Base-by-base conservation (phyloP, 1,284 basidiomycete genomes). In the Earliella scabrosa region DNA sequence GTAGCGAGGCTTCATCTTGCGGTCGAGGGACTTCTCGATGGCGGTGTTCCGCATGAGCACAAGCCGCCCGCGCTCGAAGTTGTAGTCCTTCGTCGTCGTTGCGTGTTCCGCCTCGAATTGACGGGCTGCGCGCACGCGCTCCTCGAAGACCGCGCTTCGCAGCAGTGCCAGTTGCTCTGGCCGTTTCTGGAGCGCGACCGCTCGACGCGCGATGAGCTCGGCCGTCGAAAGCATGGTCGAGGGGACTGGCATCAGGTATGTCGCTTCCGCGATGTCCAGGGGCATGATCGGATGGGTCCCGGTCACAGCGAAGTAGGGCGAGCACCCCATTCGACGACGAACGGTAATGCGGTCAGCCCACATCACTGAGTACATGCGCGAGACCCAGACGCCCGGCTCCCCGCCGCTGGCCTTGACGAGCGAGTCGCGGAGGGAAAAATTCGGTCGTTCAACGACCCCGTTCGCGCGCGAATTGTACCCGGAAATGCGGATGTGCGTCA, bases 391-490 rank as follows among this genome's bases (percentile, higher is more conserved):
- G 1, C 47, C 39, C 45, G 67, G 49, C 18, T 77, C 67, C 0
- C 73, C 74, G 1, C 69, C 67, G 6, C 58, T 62, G 2, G 73
- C 70, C 54, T 79, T 80, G 29, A 75, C 60, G 0, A 80, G 39
- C 1, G 71, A 64, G 59, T 79, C 49, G 8, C 64, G 52, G 6
- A 78, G 63, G 44, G 72, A 66, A 48, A 63, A 72, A 48, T 81
- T 78, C 4, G 63, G 54, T 0, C 68, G 52, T 54, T 82, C 76
- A 0, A 77, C 68, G 0, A 74, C 55, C 0, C 78, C 72, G 46
- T 81, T 81, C 0, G 72, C 73, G 3, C 66, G 68, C 0, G 75
- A 80, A 52, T 82, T 82, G 55, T 82, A 82, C 0, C 67, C 68
- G 0, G 73, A 77, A 9, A 82, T 79, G 0, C 67, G 45, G 29